Base-by-base conservation (phyloP, 805 yeast genomes). In the Wickerhamiella kurtzmanii region DNA sequence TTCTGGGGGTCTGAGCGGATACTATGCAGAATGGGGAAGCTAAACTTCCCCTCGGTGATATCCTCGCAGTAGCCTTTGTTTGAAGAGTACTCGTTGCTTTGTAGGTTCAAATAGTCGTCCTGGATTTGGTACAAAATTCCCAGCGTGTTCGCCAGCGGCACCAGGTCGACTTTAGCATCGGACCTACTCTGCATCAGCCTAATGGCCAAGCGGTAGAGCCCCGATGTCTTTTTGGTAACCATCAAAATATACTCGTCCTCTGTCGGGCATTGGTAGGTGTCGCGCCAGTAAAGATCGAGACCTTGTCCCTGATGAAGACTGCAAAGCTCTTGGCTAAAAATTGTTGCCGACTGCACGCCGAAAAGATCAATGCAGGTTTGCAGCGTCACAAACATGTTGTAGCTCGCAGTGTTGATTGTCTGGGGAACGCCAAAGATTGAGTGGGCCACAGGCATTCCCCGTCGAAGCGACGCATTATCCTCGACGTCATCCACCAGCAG, bases 191-290 rank as follows among this genome's bases (percentile, higher is more conserved):
- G 79, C 74, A 87, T 70, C 35, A 87, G 62, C 49, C 78, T 68
- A 2, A 82, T 76, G 0, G 89, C 78, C 35, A 88, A 66, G 52
- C 96, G 69, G 59, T 86, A 82, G 35, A 88, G 67, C 0, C 96
- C 96, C 1, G 95, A 95, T 0, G 96, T 88, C 55, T 82, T 88
- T 58, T 85, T 79, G 72, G 75, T 74, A 6, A 82, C 94, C 96
- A 89, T 88, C 36, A 70, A 71, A 32, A 79, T 60, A 58, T 88
- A 88, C 57, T 83, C 77, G 1, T 63, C 60, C 50, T 78, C 81
- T 3, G 68, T 66, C 0, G 92, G 92, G 42, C 80, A 70, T 1
- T 59, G 57, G 28, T 69, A 56, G 22, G 71, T 66, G 48, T 86
- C 95, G 51, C 96, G 69, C 96, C 96, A 88, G 61, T 79, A 81